phyloP scores from a whole-genome alignment of 1,139 yeast genomes.

The Taphrina pruni region DNA sequence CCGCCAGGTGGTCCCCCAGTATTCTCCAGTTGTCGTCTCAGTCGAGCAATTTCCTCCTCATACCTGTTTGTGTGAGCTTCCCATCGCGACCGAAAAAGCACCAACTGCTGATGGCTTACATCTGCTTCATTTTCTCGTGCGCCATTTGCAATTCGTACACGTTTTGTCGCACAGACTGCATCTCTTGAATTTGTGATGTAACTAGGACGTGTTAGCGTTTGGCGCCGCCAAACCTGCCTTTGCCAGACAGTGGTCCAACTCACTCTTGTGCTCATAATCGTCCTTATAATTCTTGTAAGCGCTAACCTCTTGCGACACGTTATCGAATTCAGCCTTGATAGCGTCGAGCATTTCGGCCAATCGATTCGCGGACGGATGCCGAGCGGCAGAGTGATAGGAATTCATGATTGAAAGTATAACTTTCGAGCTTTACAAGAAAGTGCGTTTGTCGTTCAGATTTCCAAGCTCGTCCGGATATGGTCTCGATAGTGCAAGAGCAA shows the following conservation, averaged over 20 bases:
- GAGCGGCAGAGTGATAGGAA: conserved; percentile 36
- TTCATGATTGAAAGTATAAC: conserved; percentile 3
- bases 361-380: conserved; percentile 53
- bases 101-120: conserved; percentile 49
- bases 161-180: conserved; percentile 92
- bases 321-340: conserved; percentile 88
- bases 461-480: neutral
- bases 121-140: conserved; percentile 92
- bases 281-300: conserved; percentile 89
- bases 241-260: conserved; percentile 37
- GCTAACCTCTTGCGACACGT: conserved; percentile 83
- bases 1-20: conserved; percentile 47
- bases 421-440: neutral
- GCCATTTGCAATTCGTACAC: conserved; percentile 93
- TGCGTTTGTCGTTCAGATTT: neutral
- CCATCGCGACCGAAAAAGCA: too few relatives aligned
- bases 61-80: conserved; percentile 53
- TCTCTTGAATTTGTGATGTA: conserved; percentile 89
- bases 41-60: conserved; percentile 86
- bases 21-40: conserved; percentile 83
- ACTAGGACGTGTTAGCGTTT: conserved; percentile 49
- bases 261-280: conserved; percentile 81
- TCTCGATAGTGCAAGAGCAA: neutral
- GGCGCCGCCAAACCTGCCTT: neutral
- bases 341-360: conserved; percentile 85